A percentile compares a stretch with the other conserved stretches of the same genome.
Conservation (phyloP, 1,139 yeast genomes). For the Meyerozyma elateridarum region DNA sequence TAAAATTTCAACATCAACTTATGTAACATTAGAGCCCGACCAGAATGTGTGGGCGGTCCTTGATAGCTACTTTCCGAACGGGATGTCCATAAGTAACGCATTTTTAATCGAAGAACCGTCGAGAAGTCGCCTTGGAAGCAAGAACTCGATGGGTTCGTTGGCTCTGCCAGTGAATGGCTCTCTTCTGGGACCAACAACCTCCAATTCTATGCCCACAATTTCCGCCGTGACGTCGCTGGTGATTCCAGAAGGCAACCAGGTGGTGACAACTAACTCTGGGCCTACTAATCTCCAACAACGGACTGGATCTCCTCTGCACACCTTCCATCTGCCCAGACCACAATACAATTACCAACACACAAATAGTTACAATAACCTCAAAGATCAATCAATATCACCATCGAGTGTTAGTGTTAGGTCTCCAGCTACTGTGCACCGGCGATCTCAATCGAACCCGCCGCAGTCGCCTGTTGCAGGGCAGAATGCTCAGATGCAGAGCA, state of each 20-base stretch:
- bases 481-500: slow-evolving; percentile 6
- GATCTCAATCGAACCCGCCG: slow-evolving; percentile 35
- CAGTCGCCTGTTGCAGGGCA: slow-evolving; percentile 19
- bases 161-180: background rate
- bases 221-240: no score
- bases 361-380: slow-evolving; percentile 9
- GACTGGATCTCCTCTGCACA: slow-evolving; percentile 6
- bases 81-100: slow-evolving; percentile 69
- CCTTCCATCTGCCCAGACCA: slow-evolving; percentile 6
- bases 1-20: slow-evolving; percentile 3
- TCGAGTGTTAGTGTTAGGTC: slow-evolving; percentile 13
- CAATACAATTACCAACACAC: slow-evolving; percentile 7
- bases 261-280: no score
- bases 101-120: slow-evolving; percentile 44
- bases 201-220: no score
- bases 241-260: no score
- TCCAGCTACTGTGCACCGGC: slow-evolving; percentile 21
- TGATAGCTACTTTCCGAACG: slow-evolving; percentile 59
- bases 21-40: slow-evolving; percentile 51
- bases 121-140: background rate
- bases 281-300: slow-evolving; percentile 9
- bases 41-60: slow-evolving; percentile 54
- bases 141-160: background rate
- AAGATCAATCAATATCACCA: slow-evolving; percentile 34
- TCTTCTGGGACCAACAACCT: no score